Conservation (phyloP, 768 basidiomycete genomes). For the Tricholomella constricta region DNA sequence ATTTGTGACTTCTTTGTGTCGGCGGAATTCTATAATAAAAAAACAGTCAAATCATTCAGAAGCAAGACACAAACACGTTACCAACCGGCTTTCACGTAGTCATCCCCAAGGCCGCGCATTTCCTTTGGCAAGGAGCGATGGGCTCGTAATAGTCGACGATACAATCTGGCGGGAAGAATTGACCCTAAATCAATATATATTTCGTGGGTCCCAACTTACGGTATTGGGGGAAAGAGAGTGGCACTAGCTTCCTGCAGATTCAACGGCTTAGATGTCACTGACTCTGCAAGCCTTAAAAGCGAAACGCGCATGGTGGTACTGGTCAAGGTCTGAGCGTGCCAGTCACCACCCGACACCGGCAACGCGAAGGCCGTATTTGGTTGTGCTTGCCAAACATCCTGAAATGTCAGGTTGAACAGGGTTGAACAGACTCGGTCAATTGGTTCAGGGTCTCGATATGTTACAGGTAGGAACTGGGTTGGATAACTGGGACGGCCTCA, state of each 20-base stretch:
- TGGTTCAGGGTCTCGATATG: too few relatives aligned
- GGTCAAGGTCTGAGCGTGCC: too few relatives aligned
- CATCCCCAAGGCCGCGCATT: conserved; percentile 84
- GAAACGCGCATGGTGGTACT: conserved; percentile 39
- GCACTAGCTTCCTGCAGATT: conserved; percentile 64
- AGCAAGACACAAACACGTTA: background rate
- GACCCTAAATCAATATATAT: background rate
- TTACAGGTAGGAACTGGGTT: background rate
- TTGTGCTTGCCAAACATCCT: background rate
- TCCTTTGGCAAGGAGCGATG: conserved; percentile 74
- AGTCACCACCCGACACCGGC: too few relatives aligned
- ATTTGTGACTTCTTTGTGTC: conserved; percentile 79
- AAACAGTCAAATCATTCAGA: background rate
- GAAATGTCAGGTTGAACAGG: too few relatives aligned
- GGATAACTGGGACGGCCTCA: too few relatives aligned
- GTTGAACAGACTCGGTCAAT: too few relatives aligned
- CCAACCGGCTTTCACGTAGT: conserved; percentile 80
- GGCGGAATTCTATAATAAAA: conserved; percentile 82
- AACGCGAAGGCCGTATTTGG: too few relatives aligned
- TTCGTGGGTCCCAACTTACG: conserved; percentile 50
- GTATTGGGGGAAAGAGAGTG: conserved; percentile 78
- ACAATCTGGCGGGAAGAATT: conserved; percentile 52
- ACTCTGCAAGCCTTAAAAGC: conserved; percentile 52
- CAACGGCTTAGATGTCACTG: conserved; percentile 56
- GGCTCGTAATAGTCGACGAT: conserved; percentile 76